Evolutionary conservation across 129 eudicot genomes (phyloP).

Genomic region (Oenanthe sinensis): DNA sequence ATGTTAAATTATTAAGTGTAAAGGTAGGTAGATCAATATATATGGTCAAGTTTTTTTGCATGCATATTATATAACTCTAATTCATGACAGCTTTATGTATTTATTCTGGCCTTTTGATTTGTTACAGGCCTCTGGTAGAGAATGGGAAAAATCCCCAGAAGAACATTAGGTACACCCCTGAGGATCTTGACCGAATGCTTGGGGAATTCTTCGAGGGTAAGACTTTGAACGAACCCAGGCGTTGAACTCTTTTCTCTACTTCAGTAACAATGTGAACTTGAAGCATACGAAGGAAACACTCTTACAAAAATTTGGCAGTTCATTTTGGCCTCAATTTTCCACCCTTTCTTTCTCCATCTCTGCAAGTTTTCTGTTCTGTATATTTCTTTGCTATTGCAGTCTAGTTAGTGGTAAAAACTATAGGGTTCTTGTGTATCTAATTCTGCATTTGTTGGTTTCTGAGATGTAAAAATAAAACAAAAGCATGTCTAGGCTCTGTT

Average conservation of each 20-base stretch:
- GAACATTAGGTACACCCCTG: conserved; percentile 81
- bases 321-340: not conserved
- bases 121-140: conserved; percentile 82
- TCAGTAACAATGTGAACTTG: not conserved
- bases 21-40: not conserved
- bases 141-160: conserved; percentile 85
- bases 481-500: conserved; percentile 1
- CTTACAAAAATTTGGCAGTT: not conserved
- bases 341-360: not conserved
- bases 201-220: conserved; percentile 94
- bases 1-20: not conserved
- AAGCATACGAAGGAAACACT: not conserved
- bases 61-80: not conserved
- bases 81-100: not conserved
- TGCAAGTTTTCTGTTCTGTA: not conserved
- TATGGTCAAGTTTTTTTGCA: not conserved
- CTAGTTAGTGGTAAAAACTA: not conserved
- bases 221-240: conserved; percentile 65
- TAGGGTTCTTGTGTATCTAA: not conserved
- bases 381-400: not conserved
- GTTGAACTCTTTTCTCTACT: conserved; percentile 23
- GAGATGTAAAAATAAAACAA: not conserved
- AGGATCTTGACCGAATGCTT: conserved; percentile 95
- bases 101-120: not conserved
- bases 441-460: not conserved